Conservation (phyloP, 805 yeast genomes). For the Clavispora carvajalis region DNA sequence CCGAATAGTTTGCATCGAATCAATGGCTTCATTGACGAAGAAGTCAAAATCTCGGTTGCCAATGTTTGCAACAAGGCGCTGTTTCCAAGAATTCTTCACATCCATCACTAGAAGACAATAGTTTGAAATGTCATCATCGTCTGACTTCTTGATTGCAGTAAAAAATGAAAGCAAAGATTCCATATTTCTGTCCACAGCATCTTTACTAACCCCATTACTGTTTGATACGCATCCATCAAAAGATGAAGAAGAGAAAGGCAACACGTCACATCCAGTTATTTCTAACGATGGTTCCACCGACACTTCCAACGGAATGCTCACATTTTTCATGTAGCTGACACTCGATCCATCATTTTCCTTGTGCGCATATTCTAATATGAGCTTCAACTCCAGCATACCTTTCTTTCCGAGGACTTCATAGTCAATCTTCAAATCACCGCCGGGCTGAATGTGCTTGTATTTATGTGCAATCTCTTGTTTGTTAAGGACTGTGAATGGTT, state of each 20-base stretch:
- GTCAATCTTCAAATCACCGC: constrained; percentile 40
- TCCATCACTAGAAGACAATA: constrained; percentile 69
- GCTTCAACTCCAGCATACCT: constrained; percentile 61
- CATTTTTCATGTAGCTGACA: constrained; percentile 41
- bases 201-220: not conserved
- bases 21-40: constrained; percentile 18
- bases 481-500: constrained; percentile 51
- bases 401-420: constrained; percentile 67
- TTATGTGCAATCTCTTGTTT: constrained; percentile 34
- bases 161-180: constrained; percentile 26
- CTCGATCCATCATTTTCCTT: constrained; percentile 16
- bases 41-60: constrained; percentile 20
- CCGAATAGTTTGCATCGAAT: constrained; percentile 38
- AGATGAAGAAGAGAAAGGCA: constrained; percentile 44
- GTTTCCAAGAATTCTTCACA: constrained; percentile 76
- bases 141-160: constrained; percentile 16
- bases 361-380: constrained; percentile 60
- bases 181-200: constrained; percentile 12
- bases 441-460: constrained; percentile 36
- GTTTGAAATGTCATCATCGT: constrained; percentile 35
- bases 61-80: constrained; percentile 33
- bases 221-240: constrained; percentile 14
- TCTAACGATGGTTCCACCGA: constrained; percentile 73
- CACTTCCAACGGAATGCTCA: constrained; percentile 63
- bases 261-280: constrained; percentile 67